Evolutionary conservation across 305 asterid species (phyloP).

Genomic region (Rubia occidens): DNA sequence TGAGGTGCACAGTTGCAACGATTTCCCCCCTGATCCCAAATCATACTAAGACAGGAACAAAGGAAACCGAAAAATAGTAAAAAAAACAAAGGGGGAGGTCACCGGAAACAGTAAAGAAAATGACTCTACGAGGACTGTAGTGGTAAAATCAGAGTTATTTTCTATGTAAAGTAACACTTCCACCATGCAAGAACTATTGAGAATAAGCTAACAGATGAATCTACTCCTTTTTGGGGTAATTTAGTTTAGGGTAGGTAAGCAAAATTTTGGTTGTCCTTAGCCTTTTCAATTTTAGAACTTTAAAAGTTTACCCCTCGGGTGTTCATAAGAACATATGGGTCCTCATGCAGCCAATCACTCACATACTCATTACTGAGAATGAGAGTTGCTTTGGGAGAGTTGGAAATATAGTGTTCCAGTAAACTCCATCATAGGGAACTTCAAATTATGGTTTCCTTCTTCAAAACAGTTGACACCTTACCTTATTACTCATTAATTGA

Average conservation of each 20-base stretch:
- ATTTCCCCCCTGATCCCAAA: too few species aligned
- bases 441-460: constrained; percentile 24
- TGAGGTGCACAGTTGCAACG: too few species aligned
- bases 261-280: neutral
- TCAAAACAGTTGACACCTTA: constrained; percentile 52
- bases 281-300: neutral
- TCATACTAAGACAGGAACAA: too few species aligned
- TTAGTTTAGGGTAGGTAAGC: too few species aligned
- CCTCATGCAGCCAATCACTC: neutral
- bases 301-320: neutral
- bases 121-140: too few species aligned
- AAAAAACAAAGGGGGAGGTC: too few species aligned
- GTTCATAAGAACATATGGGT: neutral
- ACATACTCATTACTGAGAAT: neutral
- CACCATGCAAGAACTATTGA: neutral
- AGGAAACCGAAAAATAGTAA: too few species aligned
- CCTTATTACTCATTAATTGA: constrained; percentile 35
- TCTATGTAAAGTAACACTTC: neutral
- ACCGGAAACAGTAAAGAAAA: too few species aligned
- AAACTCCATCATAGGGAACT: neutral
- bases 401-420: neutral
- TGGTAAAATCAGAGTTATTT: too few species aligned
- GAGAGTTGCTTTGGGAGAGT: neutral
- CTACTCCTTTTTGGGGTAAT: neutral
- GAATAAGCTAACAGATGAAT: neutral